phyloP scores from a whole-genome alignment of 2,329 filamentous ascomycete genomes.

The Calonectria leucothoes region DNA sequence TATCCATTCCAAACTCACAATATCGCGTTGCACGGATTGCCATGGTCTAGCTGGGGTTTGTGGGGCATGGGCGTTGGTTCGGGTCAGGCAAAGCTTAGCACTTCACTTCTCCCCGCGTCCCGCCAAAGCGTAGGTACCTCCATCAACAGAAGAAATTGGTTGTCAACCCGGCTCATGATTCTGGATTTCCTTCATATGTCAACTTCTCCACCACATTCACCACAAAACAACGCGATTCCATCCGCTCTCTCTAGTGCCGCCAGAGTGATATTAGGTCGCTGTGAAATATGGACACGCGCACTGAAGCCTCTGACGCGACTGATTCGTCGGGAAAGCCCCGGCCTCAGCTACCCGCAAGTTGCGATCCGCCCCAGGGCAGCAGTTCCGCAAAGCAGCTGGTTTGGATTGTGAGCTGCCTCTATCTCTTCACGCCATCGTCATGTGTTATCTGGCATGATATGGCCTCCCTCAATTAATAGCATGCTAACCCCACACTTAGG shows the following conservation, averaged over 20 bases:
- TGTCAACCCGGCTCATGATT: background rate
- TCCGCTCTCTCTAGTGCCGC: background rate
- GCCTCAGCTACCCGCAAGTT: slow-evolving; percentile 81
- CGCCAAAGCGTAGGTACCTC: slow-evolving; percentile 1
- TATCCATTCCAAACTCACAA: background rate
- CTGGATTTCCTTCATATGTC: background rate
- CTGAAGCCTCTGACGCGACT: slow-evolving; percentile 39
- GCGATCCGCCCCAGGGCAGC: slow-evolving; percentile 81
- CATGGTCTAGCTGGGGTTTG: background rate
- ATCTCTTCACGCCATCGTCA: background rate
- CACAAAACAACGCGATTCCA: slow-evolving; percentile 8
- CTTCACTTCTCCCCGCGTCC: background rate
- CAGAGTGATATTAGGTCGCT: background rate
- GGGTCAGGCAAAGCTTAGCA: background rate
- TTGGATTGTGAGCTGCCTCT: slow-evolving; percentile 76
- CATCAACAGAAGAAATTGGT: slow-evolving; percentile 2
- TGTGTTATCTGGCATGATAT: background rate
- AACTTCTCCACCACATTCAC: background rate
- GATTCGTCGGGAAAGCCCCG: slow-evolving; percentile 42
- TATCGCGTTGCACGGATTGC: background rate
- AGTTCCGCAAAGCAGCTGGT: slow-evolving; percentile 80
- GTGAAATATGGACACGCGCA: slow-evolving; percentile 39
- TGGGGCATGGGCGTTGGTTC: background rate
- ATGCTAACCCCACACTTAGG: slow-evolving; percentile 56
- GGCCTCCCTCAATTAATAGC: background rate